phyloP scores from a whole-genome alignment of 495 filamentous ascomycete species.

The Lophiotrema nucula region DNA sequence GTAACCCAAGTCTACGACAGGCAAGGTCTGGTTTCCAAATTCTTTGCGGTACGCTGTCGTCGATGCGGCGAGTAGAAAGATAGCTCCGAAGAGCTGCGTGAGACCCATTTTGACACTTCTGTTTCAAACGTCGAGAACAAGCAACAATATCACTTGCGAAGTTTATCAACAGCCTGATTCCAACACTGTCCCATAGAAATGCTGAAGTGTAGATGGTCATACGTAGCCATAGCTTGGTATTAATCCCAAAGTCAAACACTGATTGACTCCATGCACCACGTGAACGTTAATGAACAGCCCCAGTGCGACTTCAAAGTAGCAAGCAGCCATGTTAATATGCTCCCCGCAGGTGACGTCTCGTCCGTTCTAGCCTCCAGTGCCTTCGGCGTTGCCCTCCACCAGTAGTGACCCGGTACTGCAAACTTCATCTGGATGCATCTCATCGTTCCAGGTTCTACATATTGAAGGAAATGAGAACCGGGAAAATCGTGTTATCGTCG shows the following conservation, averaged over 20 bases:
- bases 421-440: background rate
- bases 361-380: background rate
- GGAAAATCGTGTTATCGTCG: background rate
- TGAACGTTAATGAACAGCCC: background rate
- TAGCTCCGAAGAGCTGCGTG: background rate
- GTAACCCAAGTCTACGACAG: slow-evolving; percentile 54
- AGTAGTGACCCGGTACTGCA: background rate
- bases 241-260: background rate
- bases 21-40: slow-evolving; percentile 31
- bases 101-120: slow-evolving; percentile 2
- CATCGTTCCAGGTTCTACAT: background rate
- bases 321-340: background rate
- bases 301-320: background rate
- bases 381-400: background rate
- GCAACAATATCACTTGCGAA: background rate
- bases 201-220: background rate
- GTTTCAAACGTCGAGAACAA: background rate
- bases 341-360: background rate
- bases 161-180: background rate
- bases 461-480: background rate
- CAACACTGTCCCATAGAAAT: background rate
- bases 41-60: background rate
- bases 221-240: background rate
- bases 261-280: background rate
- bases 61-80: background rate